Evolutionary conservation across 345 rosid genomes (phyloP), one percentile per base, ranked within the genome.

Genomic region (Acer campestre): DNA sequence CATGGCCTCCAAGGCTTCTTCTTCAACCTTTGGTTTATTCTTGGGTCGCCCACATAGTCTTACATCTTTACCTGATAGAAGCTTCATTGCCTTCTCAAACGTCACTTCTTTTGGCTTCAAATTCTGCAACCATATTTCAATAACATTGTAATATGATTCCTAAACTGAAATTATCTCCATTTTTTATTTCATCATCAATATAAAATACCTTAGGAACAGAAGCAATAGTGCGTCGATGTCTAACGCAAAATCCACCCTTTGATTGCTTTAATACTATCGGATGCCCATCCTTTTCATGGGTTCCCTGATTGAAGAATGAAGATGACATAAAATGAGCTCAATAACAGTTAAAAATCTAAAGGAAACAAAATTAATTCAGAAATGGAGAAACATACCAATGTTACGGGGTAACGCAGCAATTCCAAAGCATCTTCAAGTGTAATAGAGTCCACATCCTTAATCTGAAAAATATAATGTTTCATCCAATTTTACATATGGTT

Each of bases 201-300:
- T 31, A 17, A 75, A 27, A 35, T 89, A 96, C 98, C 99, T 92
- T 94, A 40, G 99, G 98, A 79, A 96, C 88, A 66, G 94, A 74
- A 81, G 93, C 99, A 83, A 85, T 86, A 16, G 88, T 89, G 73
- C 91, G 85, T 77, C 95, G 86, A 89, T 96, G 93, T 75, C 82
- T 83, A 72, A 96, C 77, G 3, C 88, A 80, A 82, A 88, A 91
- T 63, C 98, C 98, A 73, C 76, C 80, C 85, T 83, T 92, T 59
- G 92, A 84, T 69, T 89, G 88, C 84, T 86, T 94, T 78, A 96
- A 53, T 29, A 85, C 71, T 71, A 94, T 91, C 25, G 98, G 94
- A 48, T 87, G 88, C 61, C 95, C 93, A 83, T 96, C 99, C 83
- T 87, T 78, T 8, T 98, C 98, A 79, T 96, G 97, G 73, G 80